A percentile compares a stretch with the other conserved stretches of the same genome.
phyloP scores from a whole-genome alignment of 176 grass and related monocot genomes.

The Hordeum marinum region DNA sequence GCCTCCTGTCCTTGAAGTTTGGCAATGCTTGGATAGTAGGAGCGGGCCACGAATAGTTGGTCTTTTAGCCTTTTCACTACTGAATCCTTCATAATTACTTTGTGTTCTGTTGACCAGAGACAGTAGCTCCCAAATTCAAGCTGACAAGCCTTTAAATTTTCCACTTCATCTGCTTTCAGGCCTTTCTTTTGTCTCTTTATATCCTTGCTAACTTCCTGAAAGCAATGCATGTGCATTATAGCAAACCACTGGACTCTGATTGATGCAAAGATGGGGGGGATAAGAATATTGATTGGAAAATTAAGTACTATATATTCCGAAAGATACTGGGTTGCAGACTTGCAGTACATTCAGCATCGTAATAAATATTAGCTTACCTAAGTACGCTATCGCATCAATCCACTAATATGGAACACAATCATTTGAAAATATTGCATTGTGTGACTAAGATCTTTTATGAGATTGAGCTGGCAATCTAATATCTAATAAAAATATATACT shows the following conservation, averaged over 20 bases:
- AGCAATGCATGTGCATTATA: slow-evolving; percentile 31
- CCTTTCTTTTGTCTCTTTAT: slow-evolving; percentile 29
- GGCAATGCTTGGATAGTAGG: slow-evolving; percentile 72
- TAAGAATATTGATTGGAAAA: neutral
- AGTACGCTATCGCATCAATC: neutral
- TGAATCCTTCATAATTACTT: slow-evolving; percentile 67
- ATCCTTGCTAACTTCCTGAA: slow-evolving; percentile 37
- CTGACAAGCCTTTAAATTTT: slow-evolving; percentile 57
- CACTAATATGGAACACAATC: neutral
- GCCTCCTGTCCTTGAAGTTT: slow-evolving; percentile 59
- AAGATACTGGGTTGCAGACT: too few species aligned
- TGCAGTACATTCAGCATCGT: too few species aligned
- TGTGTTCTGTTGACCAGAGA: slow-evolving; percentile 82
- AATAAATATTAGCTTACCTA: neutral
- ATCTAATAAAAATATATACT: neutral
- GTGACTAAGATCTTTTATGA: neutral
- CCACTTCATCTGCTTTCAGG: slow-evolving; percentile 43
- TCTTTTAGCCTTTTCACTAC: slow-evolving; percentile 64
- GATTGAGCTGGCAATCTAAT: neutral
- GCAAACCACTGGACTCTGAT: neutral
- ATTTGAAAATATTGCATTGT: neutral
- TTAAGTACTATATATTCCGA: neutral
- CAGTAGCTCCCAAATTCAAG: slow-evolving; percentile 96
- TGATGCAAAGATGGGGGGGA: neutral
- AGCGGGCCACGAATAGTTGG: slow-evolving; percentile 69